These are phyloP conservation scores for Candida sp. DNA, from an alignment of 1,139 yeast species.

Conservation along the genomic window DNA sequence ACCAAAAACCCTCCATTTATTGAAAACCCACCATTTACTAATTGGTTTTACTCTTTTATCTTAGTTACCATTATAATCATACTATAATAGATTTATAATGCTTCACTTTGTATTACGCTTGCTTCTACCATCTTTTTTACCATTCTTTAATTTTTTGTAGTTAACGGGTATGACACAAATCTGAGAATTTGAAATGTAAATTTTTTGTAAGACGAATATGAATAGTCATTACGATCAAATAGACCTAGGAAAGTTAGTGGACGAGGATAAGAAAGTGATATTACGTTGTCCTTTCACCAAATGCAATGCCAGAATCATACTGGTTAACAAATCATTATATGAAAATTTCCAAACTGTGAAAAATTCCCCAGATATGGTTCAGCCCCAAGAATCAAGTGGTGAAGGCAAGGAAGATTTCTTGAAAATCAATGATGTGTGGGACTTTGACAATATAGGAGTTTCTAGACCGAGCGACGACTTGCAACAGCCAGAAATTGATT, in stretches of 20 bases:
- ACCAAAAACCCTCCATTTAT: not conserved
- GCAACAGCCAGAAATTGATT: slow-evolving; percentile 14
- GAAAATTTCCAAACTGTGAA: slow-evolving; percentile 9
- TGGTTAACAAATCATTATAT: slow-evolving; percentile 11
- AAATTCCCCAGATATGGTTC: slow-evolving; percentile 32
- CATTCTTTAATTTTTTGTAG: too few relatives aligned
- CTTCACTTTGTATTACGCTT: not conserved
- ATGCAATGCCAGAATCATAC: slow-evolving; percentile 36
- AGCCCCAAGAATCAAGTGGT: slow-evolving; percentile 7
- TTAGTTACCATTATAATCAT: too few relatives aligned
- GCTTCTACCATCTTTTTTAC: not conserved
- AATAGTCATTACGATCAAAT: slow-evolving; percentile 1
- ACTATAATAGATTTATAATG: too few relatives aligned
- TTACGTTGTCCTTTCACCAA: slow-evolving; percentile 34
- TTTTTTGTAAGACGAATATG: not conserved
- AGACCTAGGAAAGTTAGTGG: slow-evolving; percentile 2
- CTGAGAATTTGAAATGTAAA: not conserved
- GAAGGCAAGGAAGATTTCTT: slow-evolving; percentile 23
- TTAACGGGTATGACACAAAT: too few relatives aligned
- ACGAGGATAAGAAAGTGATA: slow-evolving; percentile 6
- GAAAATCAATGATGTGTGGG: slow-evolving; percentile 61
- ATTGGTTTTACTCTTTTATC: too few relatives aligned
- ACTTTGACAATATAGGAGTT: slow-evolving; percentile 74
- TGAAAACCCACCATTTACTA: too few relatives aligned
- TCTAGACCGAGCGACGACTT: slow-evolving; percentile 43